Evolutionary conservation across 2,329 filamentous ascomycete species (phyloP).

Genomic region (Aspergillus ruber): DNA sequence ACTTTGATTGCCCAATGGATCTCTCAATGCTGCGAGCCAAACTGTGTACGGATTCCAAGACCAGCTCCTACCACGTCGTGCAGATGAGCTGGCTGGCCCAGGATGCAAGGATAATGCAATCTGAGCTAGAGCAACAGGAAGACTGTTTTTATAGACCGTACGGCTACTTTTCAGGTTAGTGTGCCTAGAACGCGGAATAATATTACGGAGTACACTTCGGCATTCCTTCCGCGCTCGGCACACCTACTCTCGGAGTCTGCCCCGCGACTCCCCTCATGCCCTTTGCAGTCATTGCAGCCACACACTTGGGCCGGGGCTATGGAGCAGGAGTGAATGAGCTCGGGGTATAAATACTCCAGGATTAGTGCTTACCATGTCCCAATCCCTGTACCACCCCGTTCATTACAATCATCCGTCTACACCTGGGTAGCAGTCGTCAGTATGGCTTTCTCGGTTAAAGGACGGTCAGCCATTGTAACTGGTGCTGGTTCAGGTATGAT

Average conservation of each 20-base stretch:
- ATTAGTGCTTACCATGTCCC: background rate
- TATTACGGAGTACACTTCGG: background rate
- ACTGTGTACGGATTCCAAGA: too few species aligned
- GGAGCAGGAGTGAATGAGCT: background rate
- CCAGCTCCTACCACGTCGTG: too few species aligned
- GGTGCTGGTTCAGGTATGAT: constrained; percentile 48
- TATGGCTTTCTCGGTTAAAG: constrained; percentile 37
- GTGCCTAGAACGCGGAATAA: background rate
- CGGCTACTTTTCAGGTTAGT: background rate
- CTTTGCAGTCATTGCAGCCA: constrained; percentile 3
- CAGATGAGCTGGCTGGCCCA: background rate
- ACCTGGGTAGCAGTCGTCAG: background rate
- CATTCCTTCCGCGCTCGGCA: constrained; percentile 5
- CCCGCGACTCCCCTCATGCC: constrained; percentile 11
- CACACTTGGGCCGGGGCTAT: constrained; percentile 1
- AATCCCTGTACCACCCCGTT: background rate
- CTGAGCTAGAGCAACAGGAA: background rate
- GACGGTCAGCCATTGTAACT: constrained; percentile 49
- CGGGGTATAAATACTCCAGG: background rate
- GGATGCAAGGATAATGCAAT: background rate
- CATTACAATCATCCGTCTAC: background rate
- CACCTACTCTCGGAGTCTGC: constrained; percentile 5
- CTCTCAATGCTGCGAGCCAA: background rate
- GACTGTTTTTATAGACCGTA: background rate
- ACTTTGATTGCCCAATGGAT: background rate